These are phyloP conservation scores for Phylloboletellus chloephorus DNA, from an alignment of 1,284 basidiomycete species.

Conservation along the genomic window DNA sequence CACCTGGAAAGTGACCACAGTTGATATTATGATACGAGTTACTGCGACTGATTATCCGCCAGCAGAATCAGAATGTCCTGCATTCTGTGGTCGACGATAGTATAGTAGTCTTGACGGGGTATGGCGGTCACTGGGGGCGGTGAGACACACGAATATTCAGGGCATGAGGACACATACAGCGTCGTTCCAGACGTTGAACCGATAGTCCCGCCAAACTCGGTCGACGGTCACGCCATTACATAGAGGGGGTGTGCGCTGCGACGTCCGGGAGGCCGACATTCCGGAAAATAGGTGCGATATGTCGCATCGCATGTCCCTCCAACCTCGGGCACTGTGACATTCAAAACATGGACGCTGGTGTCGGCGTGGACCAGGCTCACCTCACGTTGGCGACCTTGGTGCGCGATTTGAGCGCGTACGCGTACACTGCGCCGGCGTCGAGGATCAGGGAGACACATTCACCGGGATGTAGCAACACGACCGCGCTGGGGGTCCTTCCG, in stretches of 20 bases:
- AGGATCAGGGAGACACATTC: conserved; percentile 62
- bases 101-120: conserved; percentile 28
- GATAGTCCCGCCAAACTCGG: conserved; percentile 61
- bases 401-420: conserved; percentile 60
- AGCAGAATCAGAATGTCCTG: conserved; percentile 31
- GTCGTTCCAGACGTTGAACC: conserved; percentile 54
- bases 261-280: conserved; percentile 28
- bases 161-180: conserved; percentile 22
- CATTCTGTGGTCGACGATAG: conserved; percentile 25
- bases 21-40: conserved; percentile 33
- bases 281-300: conserved; percentile 56
- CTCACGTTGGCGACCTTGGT: conserved; percentile 64
- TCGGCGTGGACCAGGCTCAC: conserved; percentile 37
- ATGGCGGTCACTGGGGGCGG: conserved; percentile 13
- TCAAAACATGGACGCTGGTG: conserved; percentile 10
- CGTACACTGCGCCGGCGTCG: conserved; percentile 62
- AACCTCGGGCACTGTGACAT: conserved; percentile 50
- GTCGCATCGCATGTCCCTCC: conserved; percentile 58
- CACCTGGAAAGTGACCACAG: too few relatives aligned
- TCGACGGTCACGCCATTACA: conserved; percentile 58
- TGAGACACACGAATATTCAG: conserved; percentile 3
- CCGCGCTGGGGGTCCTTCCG: conserved; percentile 47
- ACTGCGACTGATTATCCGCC: conserved; percentile 26
- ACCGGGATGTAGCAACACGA: conserved; percentile 55
- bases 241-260: conserved; percentile 29